A percentile compares a stretch with the other conserved stretches of the same genome.
Evolutionary conservation across 805 yeast species (phyloP).

Genomic region (Candida coquimbonensis): DNA sequence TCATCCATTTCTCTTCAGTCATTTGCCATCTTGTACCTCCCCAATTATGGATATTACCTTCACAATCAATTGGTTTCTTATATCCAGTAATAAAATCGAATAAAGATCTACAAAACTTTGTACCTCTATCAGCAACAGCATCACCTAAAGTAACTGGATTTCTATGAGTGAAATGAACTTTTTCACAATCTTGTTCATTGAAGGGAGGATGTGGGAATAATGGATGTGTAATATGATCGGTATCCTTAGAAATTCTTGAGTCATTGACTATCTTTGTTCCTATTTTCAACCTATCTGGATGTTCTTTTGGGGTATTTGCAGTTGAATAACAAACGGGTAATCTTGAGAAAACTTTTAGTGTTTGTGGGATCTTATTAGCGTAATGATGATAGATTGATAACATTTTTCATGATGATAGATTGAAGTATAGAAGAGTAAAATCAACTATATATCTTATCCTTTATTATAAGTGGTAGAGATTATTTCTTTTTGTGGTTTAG

Average conservation of each 20-base stretch:
- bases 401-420: no score
- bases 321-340: not conserved
- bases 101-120: constrained; percentile 36
- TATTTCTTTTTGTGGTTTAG: no score
- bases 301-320: not conserved
- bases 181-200: constrained; percentile 30
- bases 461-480: no score
- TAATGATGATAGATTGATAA: no score
- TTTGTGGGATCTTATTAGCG: no score
- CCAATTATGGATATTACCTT: constrained; percentile 26
- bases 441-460: no score
- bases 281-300: not conserved
- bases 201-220: constrained; percentile 40
- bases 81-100: constrained; percentile 64
- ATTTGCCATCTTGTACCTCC: constrained; percentile 37
- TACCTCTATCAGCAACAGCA: constrained; percentile 41
- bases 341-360: no score
- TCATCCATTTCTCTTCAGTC: constrained; percentile 61
- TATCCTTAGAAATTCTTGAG: not conserved
- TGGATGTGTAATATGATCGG: constrained; percentile 18
- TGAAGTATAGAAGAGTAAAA: no score
- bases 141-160: constrained; percentile 42
- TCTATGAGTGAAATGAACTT: constrained; percentile 45
- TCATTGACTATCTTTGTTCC: not conserved
- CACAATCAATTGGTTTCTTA: constrained; percentile 41